Evolutionary conservation across 208 protist genomes (phyloP).

Genomic region (Leishmania arabica): DNA sequence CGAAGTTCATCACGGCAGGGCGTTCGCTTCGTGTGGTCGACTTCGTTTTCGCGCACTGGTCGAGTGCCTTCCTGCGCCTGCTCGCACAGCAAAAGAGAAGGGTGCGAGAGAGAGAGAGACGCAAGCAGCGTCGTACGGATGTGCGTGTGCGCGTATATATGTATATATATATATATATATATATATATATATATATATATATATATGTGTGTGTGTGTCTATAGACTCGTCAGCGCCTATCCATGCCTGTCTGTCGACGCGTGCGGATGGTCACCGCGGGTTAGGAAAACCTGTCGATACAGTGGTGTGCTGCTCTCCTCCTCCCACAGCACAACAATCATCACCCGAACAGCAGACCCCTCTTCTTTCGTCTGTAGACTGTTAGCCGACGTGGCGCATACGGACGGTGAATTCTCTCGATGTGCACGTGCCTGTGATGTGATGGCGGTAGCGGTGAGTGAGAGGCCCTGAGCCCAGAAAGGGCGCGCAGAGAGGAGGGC

Average conservation of each 20-base stretch:
- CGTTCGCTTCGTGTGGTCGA: neutral
- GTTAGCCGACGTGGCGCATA: too few relatives aligned
- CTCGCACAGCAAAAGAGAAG: neutral
- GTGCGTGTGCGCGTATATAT: conserved; percentile 10
- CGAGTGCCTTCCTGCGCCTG: neutral
- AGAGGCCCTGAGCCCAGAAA: too few relatives aligned
- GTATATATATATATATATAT: neutral
- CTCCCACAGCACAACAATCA: neutral
- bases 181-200: neutral
- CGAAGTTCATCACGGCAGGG: conserved; percentile 24
- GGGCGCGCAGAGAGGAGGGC: neutral
- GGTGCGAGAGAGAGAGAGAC: neutral
- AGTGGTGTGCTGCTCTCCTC: neutral
- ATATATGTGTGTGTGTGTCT: conserved; percentile 9
- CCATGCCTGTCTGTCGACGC: too few relatives aligned
- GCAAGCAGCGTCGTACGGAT: neutral
- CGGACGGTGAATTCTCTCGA: too few relatives aligned
- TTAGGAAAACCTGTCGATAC: neutral
- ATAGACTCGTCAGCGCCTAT: neutral
- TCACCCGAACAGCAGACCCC: too few relatives aligned
- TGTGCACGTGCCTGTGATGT: too few relatives aligned
- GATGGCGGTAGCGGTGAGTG: too few relatives aligned
- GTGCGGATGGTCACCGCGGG: neutral
- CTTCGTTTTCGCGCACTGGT: neutral
- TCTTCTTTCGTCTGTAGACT: too few relatives aligned